Conservation (phyloP, 192 early-diverging fungal species). For the Linnemannia hyalina region DNA sequence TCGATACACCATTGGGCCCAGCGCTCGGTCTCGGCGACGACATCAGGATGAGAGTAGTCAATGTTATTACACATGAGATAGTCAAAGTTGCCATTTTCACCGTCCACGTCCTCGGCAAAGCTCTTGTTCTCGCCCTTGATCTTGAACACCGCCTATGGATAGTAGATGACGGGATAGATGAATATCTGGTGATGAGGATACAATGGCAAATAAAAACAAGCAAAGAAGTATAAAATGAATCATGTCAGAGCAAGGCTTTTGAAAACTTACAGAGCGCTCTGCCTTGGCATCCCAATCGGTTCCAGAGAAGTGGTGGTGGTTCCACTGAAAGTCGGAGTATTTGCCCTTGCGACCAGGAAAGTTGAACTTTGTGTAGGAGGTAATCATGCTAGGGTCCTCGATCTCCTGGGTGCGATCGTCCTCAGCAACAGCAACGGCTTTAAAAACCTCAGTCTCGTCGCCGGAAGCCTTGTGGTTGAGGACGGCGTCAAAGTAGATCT, state of each 20-base stretch:
- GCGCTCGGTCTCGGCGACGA: conserved; percentile 32
- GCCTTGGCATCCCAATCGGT: conserved; percentile 60
- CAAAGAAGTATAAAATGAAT: neutral
- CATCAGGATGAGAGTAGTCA: conserved; percentile 44
- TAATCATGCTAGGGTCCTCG: conserved; percentile 51
- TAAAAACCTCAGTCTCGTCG: conserved; percentile 59
- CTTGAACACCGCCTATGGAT: conserved; percentile 50
- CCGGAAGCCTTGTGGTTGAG: conserved; percentile 62
- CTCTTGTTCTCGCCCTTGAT: conserved; percentile 62
- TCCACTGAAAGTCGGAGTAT: conserved; percentile 59
- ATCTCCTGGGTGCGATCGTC: conserved; percentile 59
- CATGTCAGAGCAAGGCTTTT: neutral
- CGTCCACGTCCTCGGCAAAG: conserved; percentile 62
- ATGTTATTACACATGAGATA: conserved; percentile 62
- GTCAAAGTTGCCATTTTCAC: conserved; percentile 65
- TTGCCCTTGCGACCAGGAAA: conserved; percentile 57
- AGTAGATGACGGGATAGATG: neutral
- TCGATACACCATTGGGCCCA: conserved; percentile 39
- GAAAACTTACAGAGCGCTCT: conserved; percentile 26
- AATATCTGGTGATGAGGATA: neutral
- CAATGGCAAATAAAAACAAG: neutral
- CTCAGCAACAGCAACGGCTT: conserved; percentile 53
- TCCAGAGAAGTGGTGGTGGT: conserved; percentile 58
- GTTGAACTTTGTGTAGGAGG: conserved; percentile 59
- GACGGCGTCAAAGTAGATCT: conserved; percentile 60